phyloP scores from a whole-genome alignment of 495 filamentous ascomycete genomes.

The Hyaloscypha bicolor region DNA sequence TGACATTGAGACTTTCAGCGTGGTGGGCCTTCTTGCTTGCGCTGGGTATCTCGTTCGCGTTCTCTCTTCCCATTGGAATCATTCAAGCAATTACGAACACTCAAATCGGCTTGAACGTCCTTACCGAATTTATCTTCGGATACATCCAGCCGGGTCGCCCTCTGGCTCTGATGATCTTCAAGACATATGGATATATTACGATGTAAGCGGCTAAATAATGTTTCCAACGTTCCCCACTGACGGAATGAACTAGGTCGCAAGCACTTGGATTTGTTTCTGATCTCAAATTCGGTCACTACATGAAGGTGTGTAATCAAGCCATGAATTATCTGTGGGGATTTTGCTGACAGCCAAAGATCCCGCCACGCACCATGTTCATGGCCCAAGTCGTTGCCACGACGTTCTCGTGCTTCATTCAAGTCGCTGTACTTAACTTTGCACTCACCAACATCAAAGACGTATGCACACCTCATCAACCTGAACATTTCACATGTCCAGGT shows the following conservation, averaged over 20 bases:
- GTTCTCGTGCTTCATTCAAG: slow-evolving; percentile 66
- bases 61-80: slow-evolving; percentile 58
- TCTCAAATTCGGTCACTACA: slow-evolving; percentile 67
- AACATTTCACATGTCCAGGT: slow-evolving; percentile 70
- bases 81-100: slow-evolving; percentile 70
- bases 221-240: not conserved
- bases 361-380: slow-evolving; percentile 67
- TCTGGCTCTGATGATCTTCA: slow-evolving; percentile 73
- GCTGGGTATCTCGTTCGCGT: slow-evolving; percentile 57
- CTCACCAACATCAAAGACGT: slow-evolving; percentile 62
- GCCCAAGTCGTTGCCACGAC: slow-evolving; percentile 69
- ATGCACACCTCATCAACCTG: slow-evolving; percentile 60
- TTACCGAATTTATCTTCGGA: slow-evolving; percentile 73
- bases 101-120: slow-evolving; percentile 66
- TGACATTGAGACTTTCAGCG: slow-evolving; percentile 40
- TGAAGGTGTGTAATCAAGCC: slow-evolving; percentile 45
- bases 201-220: slow-evolving; percentile 39
- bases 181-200: slow-evolving; percentile 74
- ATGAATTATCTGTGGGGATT: slow-evolving; percentile 35
- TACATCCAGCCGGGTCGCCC: slow-evolving; percentile 71
- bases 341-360: slow-evolving; percentile 36
- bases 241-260: slow-evolving; percentile 41
- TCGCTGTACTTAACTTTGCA: slow-evolving; percentile 66
- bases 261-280: slow-evolving; percentile 56
- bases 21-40: slow-evolving; percentile 72